Base-by-base conservation (phyloP, 2,329 filamentous ascomycete genomes). In the Westerdykella ornata region DNA sequence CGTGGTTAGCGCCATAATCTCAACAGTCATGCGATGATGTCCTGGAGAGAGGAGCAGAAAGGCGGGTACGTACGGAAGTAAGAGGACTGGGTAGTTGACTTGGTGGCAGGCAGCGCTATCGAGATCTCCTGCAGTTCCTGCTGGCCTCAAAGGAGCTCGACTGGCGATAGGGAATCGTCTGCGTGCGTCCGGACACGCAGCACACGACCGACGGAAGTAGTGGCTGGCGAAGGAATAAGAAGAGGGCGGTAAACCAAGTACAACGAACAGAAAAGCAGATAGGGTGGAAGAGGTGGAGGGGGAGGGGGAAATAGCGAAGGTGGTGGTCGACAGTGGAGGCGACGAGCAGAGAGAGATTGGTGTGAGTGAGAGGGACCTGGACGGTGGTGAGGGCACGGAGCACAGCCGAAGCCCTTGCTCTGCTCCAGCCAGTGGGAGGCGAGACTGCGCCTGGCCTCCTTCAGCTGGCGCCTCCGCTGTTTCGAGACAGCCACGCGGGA, bases 81-180 rank as follows among this genome's bases (percentile, higher is more conserved):
- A 12, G 26, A 12, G 16, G n/a, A 12, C 13, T 14, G 12, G 16
- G 14, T 17, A 16, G 26, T 26, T 26, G 22, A 9, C 22, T 26
- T 26, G 20, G 20, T 22, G 20, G 36, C 26, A 29, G 16, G 11
- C n/a, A 26, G 44, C 45, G 49, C 51, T 57, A 64, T 59, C 66
- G 63, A 68, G 65, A 59, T 69, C 79, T 85, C 81, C 82, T 86
- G 84, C 83, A 87, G 84, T 77, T 77, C 82, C 81, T 77, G 82
- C 83, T 86, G 83, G 82, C 81, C 80, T 84, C 80, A 83, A 83
- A 83, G 80, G 79, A 82, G 78, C 74, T 70, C 49, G 49, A 52
- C 45, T 42, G 12, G 37, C 37, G 41, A 33, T 15, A 9, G 3
- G 3, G 22, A 26, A 26, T 26, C 22, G 22, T 26, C 22, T 26